Conservation (phyloP, 306 rosid genomes). For the Hippophae gyantsensis region DNA sequence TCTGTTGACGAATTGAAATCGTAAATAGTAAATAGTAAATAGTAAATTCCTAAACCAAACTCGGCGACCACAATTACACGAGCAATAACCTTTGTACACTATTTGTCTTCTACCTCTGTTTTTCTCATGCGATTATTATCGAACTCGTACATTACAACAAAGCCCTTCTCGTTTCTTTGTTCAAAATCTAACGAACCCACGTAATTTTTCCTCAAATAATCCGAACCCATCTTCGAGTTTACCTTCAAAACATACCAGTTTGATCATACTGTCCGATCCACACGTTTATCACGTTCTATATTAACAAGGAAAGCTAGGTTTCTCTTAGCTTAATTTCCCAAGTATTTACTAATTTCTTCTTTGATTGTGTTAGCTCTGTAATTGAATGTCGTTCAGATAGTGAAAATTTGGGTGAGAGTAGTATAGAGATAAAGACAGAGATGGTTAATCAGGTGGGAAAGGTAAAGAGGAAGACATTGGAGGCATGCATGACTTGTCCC, state of each 20-base stretch:
- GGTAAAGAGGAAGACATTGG: constrained; percentile 51
- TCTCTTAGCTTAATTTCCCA: neutral
- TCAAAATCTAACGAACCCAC: constrained; percentile 31
- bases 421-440: neutral
- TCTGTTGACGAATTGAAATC: no score
- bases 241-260: constrained; percentile 21
- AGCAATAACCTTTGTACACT: neutral
- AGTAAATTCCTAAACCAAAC: neutral
- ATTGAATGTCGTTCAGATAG: constrained; percentile 23
- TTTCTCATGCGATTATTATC: constrained; percentile 12
- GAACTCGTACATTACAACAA: constrained; percentile 12
- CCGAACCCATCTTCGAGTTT: constrained; percentile 36
- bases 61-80: constrained; percentile 2
- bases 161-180: constrained; percentile 14
- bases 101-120: neutral
- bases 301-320: constrained; percentile 1
- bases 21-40: neutral
- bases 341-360: neutral
- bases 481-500: constrained; percentile 97
- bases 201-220: constrained; percentile 28
- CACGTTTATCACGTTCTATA: constrained; percentile 12
- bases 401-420: constrained; percentile 2
- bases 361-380: constrained; percentile 3
- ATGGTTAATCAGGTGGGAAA: constrained; percentile 52
- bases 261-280: constrained; percentile 43